phyloP scores from a whole-genome alignment of 1,284 basidiomycete genomes.

The Nidula niveotomentosa region DNA sequence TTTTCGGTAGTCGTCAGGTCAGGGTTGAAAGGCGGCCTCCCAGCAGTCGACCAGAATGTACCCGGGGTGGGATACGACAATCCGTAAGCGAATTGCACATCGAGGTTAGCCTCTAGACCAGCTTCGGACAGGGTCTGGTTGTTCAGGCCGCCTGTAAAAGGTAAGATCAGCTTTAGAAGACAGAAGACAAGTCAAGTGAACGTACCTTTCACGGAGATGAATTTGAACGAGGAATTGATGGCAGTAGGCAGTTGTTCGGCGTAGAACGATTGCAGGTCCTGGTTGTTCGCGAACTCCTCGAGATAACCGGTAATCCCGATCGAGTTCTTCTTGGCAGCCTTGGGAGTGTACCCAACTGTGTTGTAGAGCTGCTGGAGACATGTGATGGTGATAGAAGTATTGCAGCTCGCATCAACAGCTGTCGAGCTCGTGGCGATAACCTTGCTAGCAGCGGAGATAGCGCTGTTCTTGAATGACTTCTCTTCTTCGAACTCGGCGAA shows the following conservation, averaged over 20 bases:
- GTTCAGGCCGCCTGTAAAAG: slow-evolving; percentile 52
- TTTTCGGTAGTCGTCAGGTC: slow-evolving; percentile 39
- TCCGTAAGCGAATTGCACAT: slow-evolving; percentile 3
- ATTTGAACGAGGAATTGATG: slow-evolving; percentile 38
- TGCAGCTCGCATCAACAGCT: slow-evolving; percentile 51
- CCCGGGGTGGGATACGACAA: slow-evolving; percentile 2
- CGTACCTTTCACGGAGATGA: slow-evolving; percentile 50
- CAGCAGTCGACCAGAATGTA: slow-evolving; percentile 32
- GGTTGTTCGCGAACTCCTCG: slow-evolving; percentile 51
- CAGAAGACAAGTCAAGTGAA: not conserved
- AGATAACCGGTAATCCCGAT: slow-evolving; percentile 59
- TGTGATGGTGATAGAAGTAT: slow-evolving; percentile 44
- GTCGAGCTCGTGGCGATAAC: slow-evolving; percentile 9
- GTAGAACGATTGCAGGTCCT: slow-evolving; percentile 55
- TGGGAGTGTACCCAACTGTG: slow-evolving; percentile 40
- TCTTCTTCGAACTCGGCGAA: not conserved
- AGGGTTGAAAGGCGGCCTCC: slow-evolving; percentile 57
- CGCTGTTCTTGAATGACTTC: slow-evolving; percentile 20
- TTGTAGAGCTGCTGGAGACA: slow-evolving; percentile 57
- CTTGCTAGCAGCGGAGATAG: slow-evolving; percentile 23
- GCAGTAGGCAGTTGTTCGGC: slow-evolving; percentile 45
- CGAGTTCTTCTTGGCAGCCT: slow-evolving; percentile 34
- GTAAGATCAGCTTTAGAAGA: slow-evolving; percentile 4
- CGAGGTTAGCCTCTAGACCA: slow-evolving; percentile 68
- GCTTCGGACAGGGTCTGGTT: slow-evolving; percentile 53